A percentile compares a stretch with the other conserved stretches of the same genome.
Evolutionary conservation across 2,329 filamentous ascomycete species (phyloP).

Genomic region (Aspergillus jensenii): DNA sequence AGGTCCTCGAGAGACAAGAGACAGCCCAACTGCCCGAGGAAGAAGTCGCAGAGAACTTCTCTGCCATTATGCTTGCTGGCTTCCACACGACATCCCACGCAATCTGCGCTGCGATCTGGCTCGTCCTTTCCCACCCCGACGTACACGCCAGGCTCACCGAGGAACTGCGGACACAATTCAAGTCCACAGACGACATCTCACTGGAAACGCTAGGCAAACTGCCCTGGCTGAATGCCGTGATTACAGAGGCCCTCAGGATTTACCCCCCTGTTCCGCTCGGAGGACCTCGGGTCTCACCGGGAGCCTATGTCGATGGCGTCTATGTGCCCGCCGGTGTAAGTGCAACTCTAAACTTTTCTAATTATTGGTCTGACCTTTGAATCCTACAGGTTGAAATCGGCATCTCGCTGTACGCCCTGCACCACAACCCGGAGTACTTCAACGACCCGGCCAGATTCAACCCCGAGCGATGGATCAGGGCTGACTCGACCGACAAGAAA

Average conservation of each 20-base stretch:
- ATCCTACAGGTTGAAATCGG: constrained; percentile 26
- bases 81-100: constrained; percentile 29
- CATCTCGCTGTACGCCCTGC: constrained; percentile 29
- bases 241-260: constrained; percentile 32
- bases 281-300: constrained; percentile 27
- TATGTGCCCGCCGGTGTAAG: constrained; percentile 26
- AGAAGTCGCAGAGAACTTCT: constrained; percentile 29
- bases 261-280: constrained; percentile 32
- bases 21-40: constrained; percentile 17
- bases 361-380: background rate
- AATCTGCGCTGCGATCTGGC: constrained; percentile 26
- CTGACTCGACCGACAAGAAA: constrained; percentile 20
- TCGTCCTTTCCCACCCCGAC: constrained; percentile 26
- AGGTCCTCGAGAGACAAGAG: constrained; percentile 24
- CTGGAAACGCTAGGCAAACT: constrained; percentile 20
- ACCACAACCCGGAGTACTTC: constrained; percentile 33
- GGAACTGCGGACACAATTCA: constrained; percentile 20
- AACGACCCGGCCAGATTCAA: constrained; percentile 26
- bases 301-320: constrained; percentile 22
- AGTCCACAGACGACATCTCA: constrained; percentile 19
- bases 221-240: constrained; percentile 30
- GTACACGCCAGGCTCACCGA: constrained; percentile 16
- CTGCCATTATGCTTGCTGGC: constrained; percentile 28
- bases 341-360: constrained; percentile 1
- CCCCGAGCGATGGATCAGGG: constrained; percentile 36